Evolutionary conservation across 306 rosid species (phyloP).

Genomic region (Neltuma alba): DNA sequence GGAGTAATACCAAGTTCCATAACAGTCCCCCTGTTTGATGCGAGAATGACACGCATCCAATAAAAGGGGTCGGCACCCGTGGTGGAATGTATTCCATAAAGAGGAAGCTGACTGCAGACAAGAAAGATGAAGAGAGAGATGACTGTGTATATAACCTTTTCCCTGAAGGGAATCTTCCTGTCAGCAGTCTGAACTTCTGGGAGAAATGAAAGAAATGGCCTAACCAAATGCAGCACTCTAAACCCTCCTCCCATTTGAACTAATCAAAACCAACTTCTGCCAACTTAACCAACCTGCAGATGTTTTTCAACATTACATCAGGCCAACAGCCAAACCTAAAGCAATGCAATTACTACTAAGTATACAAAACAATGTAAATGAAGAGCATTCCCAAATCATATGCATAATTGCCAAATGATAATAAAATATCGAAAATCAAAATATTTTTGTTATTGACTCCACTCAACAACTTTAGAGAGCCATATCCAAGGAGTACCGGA

Average conservation of each 20-base stretch:
- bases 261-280: background rate
- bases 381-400: background rate
- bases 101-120: constrained; percentile 96
- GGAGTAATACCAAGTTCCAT: constrained; percentile 99
- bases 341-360: background rate
- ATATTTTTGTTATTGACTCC: background rate
- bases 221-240: constrained; percentile 92
- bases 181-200: constrained; percentile 96
- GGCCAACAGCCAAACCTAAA: background rate
- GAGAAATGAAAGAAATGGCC: constrained; percentile 88
- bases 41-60: constrained; percentile 98
- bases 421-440: background rate
- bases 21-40: constrained; percentile 92
- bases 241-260: constrained; percentile 87
- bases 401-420: background rate
- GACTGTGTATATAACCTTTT: constrained; percentile 93
- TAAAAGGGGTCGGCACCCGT: constrained; percentile 96
- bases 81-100: constrained; percentile 94
- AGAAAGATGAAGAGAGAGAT: constrained; percentile 86
- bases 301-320: background rate
- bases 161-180: constrained; percentile 85
- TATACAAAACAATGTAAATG: background rate
- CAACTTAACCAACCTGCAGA: background rate
- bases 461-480: background rate
- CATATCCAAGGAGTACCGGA: background rate